Evolutionary conservation across 2,329 filamentous ascomycete species (phyloP), one percentile per base, ranked within the genome.

Genomic region (Penicillium psychrosexuale): DNA sequence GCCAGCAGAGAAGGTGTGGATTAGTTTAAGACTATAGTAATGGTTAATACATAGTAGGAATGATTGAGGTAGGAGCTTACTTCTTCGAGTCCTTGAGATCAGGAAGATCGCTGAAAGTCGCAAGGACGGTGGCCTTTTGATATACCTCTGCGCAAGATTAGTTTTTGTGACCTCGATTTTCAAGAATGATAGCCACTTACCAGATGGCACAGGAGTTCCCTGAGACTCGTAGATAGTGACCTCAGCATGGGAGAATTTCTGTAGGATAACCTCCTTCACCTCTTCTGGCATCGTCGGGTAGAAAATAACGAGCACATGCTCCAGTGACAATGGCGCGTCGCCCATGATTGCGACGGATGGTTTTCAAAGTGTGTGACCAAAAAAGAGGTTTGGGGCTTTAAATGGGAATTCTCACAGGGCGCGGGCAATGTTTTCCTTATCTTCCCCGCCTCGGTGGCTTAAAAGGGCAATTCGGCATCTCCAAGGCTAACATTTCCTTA

Each of bases 1-100:
- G 2, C 84, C 84, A 8, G 84, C 83, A 9, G 80, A 82, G 60
- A 81, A 75, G 57, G 83, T 77, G 53, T 86, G 84, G 48, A 86
- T 77, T 47, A 83, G 66, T 58, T 80, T 75, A 19, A 77, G 61
- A 28, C 72, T 75, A 43, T 9, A 9, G 13, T 11, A 31, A 22
- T 31, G 53, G 48, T 63, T 28, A 58, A 34, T 39, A 13, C 3
- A 4, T 2, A 27, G 28, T 12, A 5, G 13, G 7, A 6, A 2
- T 12, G 4, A 11, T n/a, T 19, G 30, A 17, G 9, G 13, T 12
- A 3, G 6, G 17, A n/a, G 8, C 47, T 39, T 61, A 70, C 68
- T 70, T 63, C 15, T 56, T 47, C 4, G 66, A 60, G 58, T 71
- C 68, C 50, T 69, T 64, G 13, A 58, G 60, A 5, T 59, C 51